Evolutionary conservation across 371 early-diverging fungal species (phyloP).

Genomic region (Syncephalastrum racemosum): DNA sequence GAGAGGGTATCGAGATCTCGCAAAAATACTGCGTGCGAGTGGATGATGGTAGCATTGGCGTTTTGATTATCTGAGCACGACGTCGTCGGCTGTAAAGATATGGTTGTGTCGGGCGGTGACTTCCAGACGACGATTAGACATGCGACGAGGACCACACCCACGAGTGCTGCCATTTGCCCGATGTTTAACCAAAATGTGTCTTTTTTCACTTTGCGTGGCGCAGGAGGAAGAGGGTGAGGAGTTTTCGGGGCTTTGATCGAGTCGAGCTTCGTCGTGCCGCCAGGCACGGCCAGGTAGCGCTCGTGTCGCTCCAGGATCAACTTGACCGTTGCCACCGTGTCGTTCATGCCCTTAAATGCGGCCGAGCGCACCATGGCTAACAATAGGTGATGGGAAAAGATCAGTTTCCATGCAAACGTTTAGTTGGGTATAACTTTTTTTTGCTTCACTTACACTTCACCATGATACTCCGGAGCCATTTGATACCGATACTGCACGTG

Average conservation of each 20-base stretch:
- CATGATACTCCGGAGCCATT: slow-evolving; percentile 56
- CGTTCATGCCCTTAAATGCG: slow-evolving; percentile 40
- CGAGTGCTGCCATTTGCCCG: too few relatives aligned
- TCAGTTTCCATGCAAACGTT: not conserved
- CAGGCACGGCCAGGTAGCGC: not conserved
- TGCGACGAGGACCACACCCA: too few relatives aligned
- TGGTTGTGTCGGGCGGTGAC: too few relatives aligned
- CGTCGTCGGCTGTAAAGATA: not conserved
- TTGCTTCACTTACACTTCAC: slow-evolving; percentile 37
- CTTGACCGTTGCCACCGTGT: slow-evolving; percentile 20
- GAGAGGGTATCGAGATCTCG: slow-evolving; percentile 38
- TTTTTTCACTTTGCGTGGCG: too few relatives aligned
- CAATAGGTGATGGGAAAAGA: not conserved
- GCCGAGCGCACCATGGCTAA: slow-evolving; percentile 38
- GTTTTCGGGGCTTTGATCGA: too few relatives aligned
- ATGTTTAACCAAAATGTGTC: too few relatives aligned
- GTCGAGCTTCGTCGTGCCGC: not conserved
- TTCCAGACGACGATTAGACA: too few relatives aligned
- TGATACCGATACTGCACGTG: slow-evolving; percentile 48
- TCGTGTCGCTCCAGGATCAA: slow-evolving; percentile 1
- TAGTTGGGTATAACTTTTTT: too few relatives aligned
- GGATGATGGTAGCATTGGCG: not conserved
- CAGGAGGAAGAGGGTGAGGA: too few relatives aligned
- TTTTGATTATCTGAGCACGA: not conserved
- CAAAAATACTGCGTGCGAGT: slow-evolving; percentile 48